Percentiles rank a stretch among this genome's conserved stretches.
These are phyloP conservation scores for Strobilomyces dryophilus DNA, from an alignment of 768 basidiomycete species.

Conservation along the genomic window DNA sequence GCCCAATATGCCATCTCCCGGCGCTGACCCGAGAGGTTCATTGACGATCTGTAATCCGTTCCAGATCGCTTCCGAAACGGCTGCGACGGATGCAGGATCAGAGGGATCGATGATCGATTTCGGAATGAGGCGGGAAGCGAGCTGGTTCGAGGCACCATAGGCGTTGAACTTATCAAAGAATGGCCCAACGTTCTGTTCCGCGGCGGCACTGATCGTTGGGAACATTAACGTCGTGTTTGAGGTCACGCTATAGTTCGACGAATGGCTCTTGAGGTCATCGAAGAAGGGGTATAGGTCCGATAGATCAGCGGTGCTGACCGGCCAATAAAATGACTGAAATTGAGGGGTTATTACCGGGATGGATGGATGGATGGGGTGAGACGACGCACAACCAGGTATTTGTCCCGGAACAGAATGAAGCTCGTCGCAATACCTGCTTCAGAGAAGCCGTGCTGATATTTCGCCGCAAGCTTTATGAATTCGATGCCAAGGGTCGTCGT, in stretches of 20 bases:
- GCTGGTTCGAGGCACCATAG: conserved; percentile 16
- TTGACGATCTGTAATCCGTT: conserved; percentile 13
- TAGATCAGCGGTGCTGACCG: background rate
- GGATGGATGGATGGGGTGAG: background rate
- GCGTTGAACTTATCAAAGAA: conserved; percentile 4
- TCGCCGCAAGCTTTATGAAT: conserved; percentile 16
- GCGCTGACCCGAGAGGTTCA: background rate
- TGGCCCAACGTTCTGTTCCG: conserved; percentile 5
- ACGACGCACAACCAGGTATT: conserved; percentile 17
- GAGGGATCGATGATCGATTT: conserved; percentile 14
- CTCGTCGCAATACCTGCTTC: conserved; percentile 9
- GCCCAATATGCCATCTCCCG: background rate
- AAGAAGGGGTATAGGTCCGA: conserved; percentile 15
- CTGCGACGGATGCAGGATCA: conserved; percentile 8
- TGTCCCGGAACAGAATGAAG: background rate
- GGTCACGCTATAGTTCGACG: conserved; percentile 11
- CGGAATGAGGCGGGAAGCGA: conserved; percentile 19
- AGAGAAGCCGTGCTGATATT: conserved; percentile 14
- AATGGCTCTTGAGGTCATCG: conserved; percentile 14
- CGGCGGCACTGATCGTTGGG: conserved; percentile 10
- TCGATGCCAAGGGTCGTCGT: conserved; percentile 12
- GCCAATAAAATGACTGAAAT: conserved; percentile 16
- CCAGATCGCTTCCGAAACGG: conserved; percentile 18
- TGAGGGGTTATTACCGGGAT: background rate
- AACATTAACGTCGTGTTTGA: conserved; percentile 17